Percentiles rank a stretch among this genome's conserved stretches.
phyloP scores from a whole-genome alignment of 2,329 filamentous ascomycete species.

The Aspergillus candidus region DNA sequence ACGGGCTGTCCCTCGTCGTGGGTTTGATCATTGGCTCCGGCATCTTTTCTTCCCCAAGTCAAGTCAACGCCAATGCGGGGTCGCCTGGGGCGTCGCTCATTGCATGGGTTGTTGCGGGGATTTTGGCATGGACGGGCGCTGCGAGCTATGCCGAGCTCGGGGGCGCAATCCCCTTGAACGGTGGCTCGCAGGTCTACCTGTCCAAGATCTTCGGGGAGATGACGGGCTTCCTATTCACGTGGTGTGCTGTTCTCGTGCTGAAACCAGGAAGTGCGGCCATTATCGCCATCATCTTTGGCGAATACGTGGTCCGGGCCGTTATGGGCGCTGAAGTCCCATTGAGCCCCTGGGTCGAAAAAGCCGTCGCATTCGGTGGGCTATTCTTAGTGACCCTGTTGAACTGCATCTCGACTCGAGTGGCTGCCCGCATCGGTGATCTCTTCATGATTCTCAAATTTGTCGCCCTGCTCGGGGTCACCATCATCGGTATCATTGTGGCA shows the following conservation, averaged over 20 bases:
- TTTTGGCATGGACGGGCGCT: slow-evolving; percentile 92
- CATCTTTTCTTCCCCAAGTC: slow-evolving; percentile 90
- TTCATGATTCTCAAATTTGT: slow-evolving; percentile 98
- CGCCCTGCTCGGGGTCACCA: slow-evolving; percentile 76
- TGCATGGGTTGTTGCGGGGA: slow-evolving; percentile 86
- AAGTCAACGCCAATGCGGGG: slow-evolving; percentile 85
- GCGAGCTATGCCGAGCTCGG: slow-evolving; percentile 93
- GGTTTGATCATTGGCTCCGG: slow-evolving; percentile 93
- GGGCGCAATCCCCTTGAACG: slow-evolving; percentile 91
- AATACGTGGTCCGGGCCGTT: slow-evolving; percentile 85
- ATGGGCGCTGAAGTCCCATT: slow-evolving; percentile 80
- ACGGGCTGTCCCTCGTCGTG: slow-evolving; percentile 84
- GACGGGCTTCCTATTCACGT: slow-evolving; percentile 89
- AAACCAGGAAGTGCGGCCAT: slow-evolving; percentile 93
- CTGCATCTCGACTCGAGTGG: slow-evolving; percentile 82
- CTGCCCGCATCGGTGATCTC: slow-evolving; percentile 78
- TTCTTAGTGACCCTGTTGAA: slow-evolving; percentile 76
- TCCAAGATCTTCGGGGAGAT: slow-evolving; percentile 95
- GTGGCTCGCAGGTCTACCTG: slow-evolving; percentile 87
- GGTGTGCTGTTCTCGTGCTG: slow-evolving; percentile 88
- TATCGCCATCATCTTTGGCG: slow-evolving; percentile 94
- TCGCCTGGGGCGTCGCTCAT: slow-evolving; percentile 84
- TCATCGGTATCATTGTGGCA: slow-evolving; percentile 85
- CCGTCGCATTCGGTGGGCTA: slow-evolving; percentile 71
- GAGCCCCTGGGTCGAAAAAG: slow-evolving; percentile 85